Base-by-base conservation (phyloP, 495 filamentous ascomycete genomes). In the Sphaerosporella brunnea region DNA sequence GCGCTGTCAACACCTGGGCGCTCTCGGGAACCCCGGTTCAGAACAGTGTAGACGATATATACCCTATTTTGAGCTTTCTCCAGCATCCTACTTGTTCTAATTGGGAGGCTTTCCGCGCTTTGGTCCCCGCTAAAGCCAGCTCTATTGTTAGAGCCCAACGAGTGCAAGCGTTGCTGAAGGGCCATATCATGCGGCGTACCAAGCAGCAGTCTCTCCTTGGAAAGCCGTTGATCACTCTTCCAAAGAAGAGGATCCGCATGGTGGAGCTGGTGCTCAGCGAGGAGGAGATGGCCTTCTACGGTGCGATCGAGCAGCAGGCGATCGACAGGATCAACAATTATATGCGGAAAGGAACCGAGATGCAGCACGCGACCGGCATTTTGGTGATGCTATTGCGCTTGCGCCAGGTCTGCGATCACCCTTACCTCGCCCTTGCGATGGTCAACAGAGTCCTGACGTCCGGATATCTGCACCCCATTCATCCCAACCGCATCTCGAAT, bases 21-120 rank as follows among this genome's bases (percentile, higher is more conserved):
- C 48, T 66, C 4, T 58, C 59, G 0, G 63, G 63, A 7, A 66
- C 63, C 5, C 64, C 63, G 2, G 47, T 65, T n/a, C 53, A 56
- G 13, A 66, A 65, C 21, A 38, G 16, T 0, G n/a, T 63, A 1
- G 23, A 51, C 1, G 63, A 53, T 44, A 36, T 48, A 0, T 51
- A 20, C 32, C 36, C 51, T 15, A 25, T 47, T 2, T 49, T 59
- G 19, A 25, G 24, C 2, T 58, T 59, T 21, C 32, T 59, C 21
- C 23, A 48, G 1, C 50, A 53, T 43, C 55, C 53, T 2, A 36
- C 49, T 32, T 20, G 45, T 9, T 30, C 39, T 1, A 21, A 5
- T 2, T 16, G 24, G 7, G 21, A 46, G 3, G 15, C 16, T 7
- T 55, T 57, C 30, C 20, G 34, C 10, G 9, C 21, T 3, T 10